Evolutionary conservation across 1,284 basidiomycete genomes (phyloP), one percentile per base, ranked within the genome.

Genomic region (Ceratobasidium sp.): DNA sequence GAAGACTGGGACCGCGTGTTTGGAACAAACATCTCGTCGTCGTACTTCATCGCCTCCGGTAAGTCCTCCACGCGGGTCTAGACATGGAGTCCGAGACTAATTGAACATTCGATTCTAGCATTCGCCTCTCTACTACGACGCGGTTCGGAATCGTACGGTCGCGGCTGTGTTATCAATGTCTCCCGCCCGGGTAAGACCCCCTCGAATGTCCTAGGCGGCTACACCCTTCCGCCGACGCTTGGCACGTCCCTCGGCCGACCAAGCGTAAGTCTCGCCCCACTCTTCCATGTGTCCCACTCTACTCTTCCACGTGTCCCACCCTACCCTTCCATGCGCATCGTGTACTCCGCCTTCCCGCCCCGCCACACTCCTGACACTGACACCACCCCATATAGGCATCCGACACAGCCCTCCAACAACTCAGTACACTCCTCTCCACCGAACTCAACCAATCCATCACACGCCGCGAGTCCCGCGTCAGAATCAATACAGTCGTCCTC

Each of bases 41-140:
- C 71, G 9, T 74, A 74, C 71, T 74, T 74, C 71, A 74, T 74
- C 50, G 71, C 71, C 57, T 64, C 71, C 44, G 71, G 71, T 74
- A 54, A 28, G 71, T 28, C 20, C 46, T 40, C 20, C 33, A 3
- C 40, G 12, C n/a, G 40, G 23, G 28, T 46, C 40, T 64, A 23
- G 61, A 12, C 42, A 23, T 17, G 15, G 42, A 52, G 10, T 10
- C 48, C 23, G 23, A 62, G 17, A n/a, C 23, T 48, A 61, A 61
- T 65, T 65, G 6, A 4, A 26, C 28, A 17, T 48, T 23, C 20
- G n/a, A 64, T 46, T 23, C 3, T 23, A 74, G 71, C 71, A 26
- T 74, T 74, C 23, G 48, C 46, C 2, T 17, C 44, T 2, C 33
- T 74, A 33, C 26, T 74, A 13, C 71, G 61, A 40, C 64, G 48